Evolutionary conservation across 176 grass and related monocot genomes (phyloP).

Genomic region (Carex scoparia): DNA sequence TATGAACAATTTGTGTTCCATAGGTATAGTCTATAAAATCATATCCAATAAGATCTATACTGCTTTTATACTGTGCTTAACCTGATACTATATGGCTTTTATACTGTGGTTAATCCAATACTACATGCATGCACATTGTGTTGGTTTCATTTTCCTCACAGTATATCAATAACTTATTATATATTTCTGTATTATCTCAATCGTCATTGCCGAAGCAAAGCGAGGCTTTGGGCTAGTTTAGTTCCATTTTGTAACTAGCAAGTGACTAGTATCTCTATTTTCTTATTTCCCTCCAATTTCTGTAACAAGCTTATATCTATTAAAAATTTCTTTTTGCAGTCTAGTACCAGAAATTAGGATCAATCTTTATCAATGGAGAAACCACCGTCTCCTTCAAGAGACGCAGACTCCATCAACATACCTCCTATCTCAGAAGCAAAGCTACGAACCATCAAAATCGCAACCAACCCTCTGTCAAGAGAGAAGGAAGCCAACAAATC

Average conservation of each 20-base stretch:
- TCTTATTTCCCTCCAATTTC: slow-evolving; percentile 20
- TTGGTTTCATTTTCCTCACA: too few species aligned
- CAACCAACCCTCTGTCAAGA: slow-evolving; percentile 63
- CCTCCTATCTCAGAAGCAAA: slow-evolving; percentile 19
- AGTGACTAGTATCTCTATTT: neutral
- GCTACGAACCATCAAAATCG: slow-evolving; percentile 38
- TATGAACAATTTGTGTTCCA: too few species aligned
- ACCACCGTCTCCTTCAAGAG: slow-evolving; percentile 24
- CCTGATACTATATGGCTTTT: too few species aligned
- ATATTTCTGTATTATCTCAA: too few species aligned
- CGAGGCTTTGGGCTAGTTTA: too few species aligned
- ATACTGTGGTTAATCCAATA: too few species aligned
- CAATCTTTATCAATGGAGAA: slow-evolving; percentile 62
- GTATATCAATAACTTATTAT: too few species aligned
- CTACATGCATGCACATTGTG: too few species aligned
- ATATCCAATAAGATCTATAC: too few species aligned
- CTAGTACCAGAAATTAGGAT: neutral
- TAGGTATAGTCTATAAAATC: too few species aligned
- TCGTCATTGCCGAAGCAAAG: too few species aligned
- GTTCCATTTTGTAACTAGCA: neutral
- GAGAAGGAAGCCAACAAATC: slow-evolving; percentile 60
- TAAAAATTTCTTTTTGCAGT: neutral
- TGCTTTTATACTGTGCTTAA: too few species aligned
- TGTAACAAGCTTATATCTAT: neutral
- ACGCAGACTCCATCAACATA: slow-evolving; percentile 8